phyloP scores from a whole-genome alignment of 495 filamentous ascomycete genomes.

The Aspergillus affinis region DNA sequence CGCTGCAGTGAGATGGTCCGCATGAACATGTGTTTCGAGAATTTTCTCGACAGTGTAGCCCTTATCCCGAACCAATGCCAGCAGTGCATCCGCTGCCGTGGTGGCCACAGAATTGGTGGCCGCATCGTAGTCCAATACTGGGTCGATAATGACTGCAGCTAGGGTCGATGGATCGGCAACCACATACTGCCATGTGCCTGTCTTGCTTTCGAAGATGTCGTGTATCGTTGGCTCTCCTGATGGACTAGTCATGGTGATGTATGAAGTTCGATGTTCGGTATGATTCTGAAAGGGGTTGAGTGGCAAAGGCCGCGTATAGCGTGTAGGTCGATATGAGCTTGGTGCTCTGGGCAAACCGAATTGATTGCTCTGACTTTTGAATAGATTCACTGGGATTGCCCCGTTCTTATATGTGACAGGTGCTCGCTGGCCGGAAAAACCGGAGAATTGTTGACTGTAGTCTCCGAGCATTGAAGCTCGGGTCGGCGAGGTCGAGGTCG shows the following conservation, averaged over 20 bases:
- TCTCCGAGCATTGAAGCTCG: background rate
- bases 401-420: background rate
- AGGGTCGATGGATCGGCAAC: slow-evolving; percentile 50
- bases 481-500: background rate
- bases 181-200: slow-evolving; percentile 64
- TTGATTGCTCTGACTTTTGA: background rate
- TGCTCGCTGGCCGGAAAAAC: background rate
- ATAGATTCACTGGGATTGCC: background rate
- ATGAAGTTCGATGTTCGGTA: background rate
- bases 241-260: background rate
- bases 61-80: slow-evolving; percentile 38
- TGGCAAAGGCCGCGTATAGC: background rate
- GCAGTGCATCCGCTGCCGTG: slow-evolving; percentile 46
- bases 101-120: slow-evolving; percentile 47
- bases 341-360: background rate
- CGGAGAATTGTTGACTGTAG: background rate
- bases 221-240: slow-evolving; percentile 37
- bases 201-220: slow-evolving; percentile 40
- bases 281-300: background rate
- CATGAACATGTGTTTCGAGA: slow-evolving; percentile 62
- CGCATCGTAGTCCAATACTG: slow-evolving; percentile 58
- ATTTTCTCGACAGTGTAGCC: slow-evolving; percentile 49
- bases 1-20: slow-evolving; percentile 61
- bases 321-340: background rate
- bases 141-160: slow-evolving; percentile 55